Evolutionary conservation across 495 filamentous ascomycete genomes (phyloP), one percentile per base, ranked within the genome.

Genomic region (Penicillium ucsense): DNA sequence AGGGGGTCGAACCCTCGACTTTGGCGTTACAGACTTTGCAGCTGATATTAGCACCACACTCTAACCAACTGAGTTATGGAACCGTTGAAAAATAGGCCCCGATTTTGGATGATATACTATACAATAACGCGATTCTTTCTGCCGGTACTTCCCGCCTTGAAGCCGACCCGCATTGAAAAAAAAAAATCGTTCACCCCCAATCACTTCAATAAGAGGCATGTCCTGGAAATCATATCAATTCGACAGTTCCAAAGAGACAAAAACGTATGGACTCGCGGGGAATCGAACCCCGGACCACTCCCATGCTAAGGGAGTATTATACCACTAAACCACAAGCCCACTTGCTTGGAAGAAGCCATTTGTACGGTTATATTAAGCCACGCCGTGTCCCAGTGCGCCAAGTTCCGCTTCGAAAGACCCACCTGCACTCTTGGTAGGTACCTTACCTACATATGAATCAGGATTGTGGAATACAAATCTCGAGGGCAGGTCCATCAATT

Each of bases 201-300:
- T 45, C 12, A 35, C 12, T n/a, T 9, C 6, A 9, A 37, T n/a
- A 8, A 5, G 35, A 9, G 8, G 35, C 35, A 37, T 37, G 5
- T 29, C 8, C 6, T n/a, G 9, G 0, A 8, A 8, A 41, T 30
- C 28, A 41, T 31, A 8, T 8, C 11, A 2, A 38, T 10, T 8
- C 8, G 35, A 33, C 8, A n/a, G 11, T 3, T 8, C 7, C 30
- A 2, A 20, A 33, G 1, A 35, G 12, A 30, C 10, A 4, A 45
- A 59, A 59, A 61, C 48, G 60, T 34, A 50, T 68, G 65, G 65
- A 68, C 63, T 66, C 70, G 73, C 73, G 65, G 73, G 72, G 70
- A 76, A 75, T 76, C 69, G 73, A 77, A 76, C 69, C 73, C 73
- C 66, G 70, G 73, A 76, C 73, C 70, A 71, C 71, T 66, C 70